Evolutionary conservation across 2,329 filamentous ascomycete genomes (phyloP), one percentile per base, ranked within the genome.

Genomic region (Onygenales sp.): DNA sequence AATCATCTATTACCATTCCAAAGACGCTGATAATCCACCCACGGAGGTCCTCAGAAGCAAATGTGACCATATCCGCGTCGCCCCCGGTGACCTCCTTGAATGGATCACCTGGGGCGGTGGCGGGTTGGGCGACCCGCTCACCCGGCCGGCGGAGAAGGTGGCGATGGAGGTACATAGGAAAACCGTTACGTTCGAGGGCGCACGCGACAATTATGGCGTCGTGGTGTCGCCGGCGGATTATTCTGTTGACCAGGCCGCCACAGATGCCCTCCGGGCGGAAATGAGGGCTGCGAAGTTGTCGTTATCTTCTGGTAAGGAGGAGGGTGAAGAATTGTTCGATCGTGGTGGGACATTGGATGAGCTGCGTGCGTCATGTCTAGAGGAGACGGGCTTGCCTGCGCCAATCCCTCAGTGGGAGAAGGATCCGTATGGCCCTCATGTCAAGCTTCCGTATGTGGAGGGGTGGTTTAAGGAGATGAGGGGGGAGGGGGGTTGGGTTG

Each of bases 91-190:
- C 55, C 65, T 76, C 1, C 70, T 77, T 4, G 74, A 77, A 62
- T 77, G 71, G 71, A 68, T 75, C 33, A 77, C 75, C 4, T 77
- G 74, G 74, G 74, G 74, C 45, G 75, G 73, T 32, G 75, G 74
- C 21, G 74, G 75, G 2, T 67, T 77, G 10, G 75, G 74, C 34
- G 74, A 77, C 59, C 70, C 74, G 0, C 62, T 77, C 5, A 70
- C 68, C 0, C 67, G 75, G 0, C 71, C 75, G 0, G 64, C 70
- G 0, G 63, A 68, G 31, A 70, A 67, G 42, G 75, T 78, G 8
- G 73, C 74, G 1, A 59, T 70, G 8, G 76, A 78, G 58, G 72
- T 76, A 1, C 71, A 71, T 49, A 69, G 71, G 34, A 68, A 68
- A 40, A 67, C 76, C 17, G 73, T 77, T 13, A 74, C 70, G 0